Base-by-base conservation (phyloP, 805 yeast genomes). In the Suhomyces emberorum region DNA sequence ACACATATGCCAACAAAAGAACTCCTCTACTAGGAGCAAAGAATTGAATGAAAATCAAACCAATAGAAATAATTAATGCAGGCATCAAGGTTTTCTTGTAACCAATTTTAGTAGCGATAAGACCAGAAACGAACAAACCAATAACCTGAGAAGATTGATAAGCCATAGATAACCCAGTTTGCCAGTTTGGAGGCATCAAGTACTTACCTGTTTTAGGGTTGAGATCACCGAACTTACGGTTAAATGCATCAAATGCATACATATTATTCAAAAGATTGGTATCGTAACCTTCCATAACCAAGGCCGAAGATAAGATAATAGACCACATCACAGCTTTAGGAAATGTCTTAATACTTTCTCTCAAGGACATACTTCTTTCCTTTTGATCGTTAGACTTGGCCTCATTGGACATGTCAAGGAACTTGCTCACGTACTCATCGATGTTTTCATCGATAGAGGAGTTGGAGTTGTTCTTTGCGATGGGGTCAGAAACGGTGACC, bases 21-120 rank as follows among this genome's bases (percentile, higher is more conserved):
- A 61, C 64, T 7, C 56, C 57, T 17, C 64, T 41, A 40, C 52
- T 57, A 7, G 63, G 59, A 20, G 79, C 70, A 48, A 73, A 75
- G 47, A 73, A 74, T 32, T 62, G 59, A 29, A 74, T 57, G 47
- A 74, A 74, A 29, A 71, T 65, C 38, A 71, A 66, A n/a, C 59
- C 66, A 21, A 54, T 50, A 34, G 56, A 52, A 21, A 50, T 37
- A 32, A 44, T 35, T 42, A 65, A 52, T 18, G 63, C 57, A 32
- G 43, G 35, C 46, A 57, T 55, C 45, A 61, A 47, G 12, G 70
- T 64, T 51, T 54, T 57, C 35, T 66, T 65, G 50, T 74, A 65
- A 7, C 81, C 81, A 40, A 63, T 54, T 27, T 54, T 49, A 39
- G 74, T 78, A 15, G 71, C 65, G 19, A 70, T 48, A 34, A 57